phyloP scores from a whole-genome alignment of 2,329 filamentous ascomycete species.

The Juglanconis juglandina region DNA sequence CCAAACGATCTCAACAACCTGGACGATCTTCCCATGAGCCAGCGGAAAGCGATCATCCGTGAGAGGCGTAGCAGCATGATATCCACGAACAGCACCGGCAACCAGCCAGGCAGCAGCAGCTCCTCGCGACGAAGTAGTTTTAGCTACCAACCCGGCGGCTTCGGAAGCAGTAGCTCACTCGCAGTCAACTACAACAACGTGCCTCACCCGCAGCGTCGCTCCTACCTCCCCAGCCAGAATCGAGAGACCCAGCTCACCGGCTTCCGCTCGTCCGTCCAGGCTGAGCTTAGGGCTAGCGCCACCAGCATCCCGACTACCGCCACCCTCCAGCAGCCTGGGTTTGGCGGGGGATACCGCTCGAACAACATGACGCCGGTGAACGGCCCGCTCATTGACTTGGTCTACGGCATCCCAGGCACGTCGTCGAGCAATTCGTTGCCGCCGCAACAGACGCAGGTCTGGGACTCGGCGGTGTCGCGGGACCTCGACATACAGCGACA shows the following conservation, averaged over 20 bases:
- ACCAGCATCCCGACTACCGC: background rate
- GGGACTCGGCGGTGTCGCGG: constrained; percentile 41
- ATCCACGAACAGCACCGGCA: constrained; percentile 19
- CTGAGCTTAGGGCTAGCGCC: constrained; percentile 49
- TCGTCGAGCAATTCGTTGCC: constrained; percentile 18
- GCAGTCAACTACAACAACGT: constrained; percentile 41
- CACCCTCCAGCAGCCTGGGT: constrained; percentile 1
- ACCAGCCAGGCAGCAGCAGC: background rate
- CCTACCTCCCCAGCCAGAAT: constrained; percentile 37
- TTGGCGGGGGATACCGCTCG: background rate
- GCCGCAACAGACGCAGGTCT: constrained; percentile 23
- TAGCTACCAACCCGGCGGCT: background rate
- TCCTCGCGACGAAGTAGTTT: background rate
- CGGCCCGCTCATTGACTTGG: constrained; percentile 14
- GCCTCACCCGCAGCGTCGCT: constrained; percentile 51
- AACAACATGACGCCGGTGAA: background rate
- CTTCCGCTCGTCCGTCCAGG: constrained; percentile 64
- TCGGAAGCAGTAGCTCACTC: background rate
- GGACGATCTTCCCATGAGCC: constrained; percentile 70
- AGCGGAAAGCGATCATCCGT: constrained; percentile 57
- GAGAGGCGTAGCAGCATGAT: constrained; percentile 45
- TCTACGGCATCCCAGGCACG: constrained; percentile 17
- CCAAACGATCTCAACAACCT: constrained; percentile 40
- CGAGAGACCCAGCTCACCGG: constrained; percentile 60
- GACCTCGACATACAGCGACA: constrained; percentile 53